Evolutionary conservation across 2,329 filamentous ascomycete species (phyloP).

Genomic region (Fusarium humuli): DNA sequence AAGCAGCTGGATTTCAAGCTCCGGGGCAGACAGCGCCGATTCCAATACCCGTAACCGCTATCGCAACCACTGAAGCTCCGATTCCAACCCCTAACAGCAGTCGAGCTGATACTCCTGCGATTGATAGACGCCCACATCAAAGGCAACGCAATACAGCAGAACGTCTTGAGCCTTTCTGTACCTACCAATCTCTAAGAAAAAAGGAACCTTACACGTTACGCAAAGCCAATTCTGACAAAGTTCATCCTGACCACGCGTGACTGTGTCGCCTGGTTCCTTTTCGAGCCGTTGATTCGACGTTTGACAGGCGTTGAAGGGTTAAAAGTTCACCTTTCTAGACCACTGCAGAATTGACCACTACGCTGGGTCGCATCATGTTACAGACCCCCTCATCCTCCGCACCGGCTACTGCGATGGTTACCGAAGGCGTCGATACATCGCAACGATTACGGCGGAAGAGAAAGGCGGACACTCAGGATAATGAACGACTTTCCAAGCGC

Average conservation of each 20-base stretch:
- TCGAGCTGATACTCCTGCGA: slow-evolving; percentile 24
- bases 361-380: slow-evolving; percentile 48
- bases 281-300: slow-evolving; percentile 29
- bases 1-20: slow-evolving; percentile 17
- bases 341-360: slow-evolving; percentile 16
- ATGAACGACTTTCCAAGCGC: slow-evolving; percentile 84
- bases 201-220: slow-evolving; percentile 1
- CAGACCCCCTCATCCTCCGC: slow-evolving; percentile 47
- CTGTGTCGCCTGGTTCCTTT: slow-evolving; percentile 22
- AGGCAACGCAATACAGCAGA: slow-evolving; percentile 12
- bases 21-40: slow-evolving; percentile 36
- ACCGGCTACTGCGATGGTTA: slow-evolving; percentile 32
- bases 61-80: slow-evolving; percentile 35
- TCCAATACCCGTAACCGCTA: slow-evolving; percentile 37
- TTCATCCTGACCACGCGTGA: slow-evolving; percentile 35
- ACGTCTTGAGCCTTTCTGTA: neutral
- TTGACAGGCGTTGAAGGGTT: slow-evolving; percentile 34
- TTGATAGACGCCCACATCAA: slow-evolving; percentile 43
- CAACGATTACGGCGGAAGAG: slow-evolving; percentile 60
- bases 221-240: slow-evolving; percentile 15
- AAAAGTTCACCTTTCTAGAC: slow-evolving; percentile 33
- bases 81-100: slow-evolving; percentile 43
- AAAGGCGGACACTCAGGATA: slow-evolving; percentile 70
- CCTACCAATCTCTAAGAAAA: slow-evolving; percentile 8
- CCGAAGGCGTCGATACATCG: slow-evolving; percentile 37